A percentile compares a stretch with the other conserved stretches of the same genome.
Conservation (phyloP, 129 eudicot genomes). For the Centaurea solstitialis region DNA sequence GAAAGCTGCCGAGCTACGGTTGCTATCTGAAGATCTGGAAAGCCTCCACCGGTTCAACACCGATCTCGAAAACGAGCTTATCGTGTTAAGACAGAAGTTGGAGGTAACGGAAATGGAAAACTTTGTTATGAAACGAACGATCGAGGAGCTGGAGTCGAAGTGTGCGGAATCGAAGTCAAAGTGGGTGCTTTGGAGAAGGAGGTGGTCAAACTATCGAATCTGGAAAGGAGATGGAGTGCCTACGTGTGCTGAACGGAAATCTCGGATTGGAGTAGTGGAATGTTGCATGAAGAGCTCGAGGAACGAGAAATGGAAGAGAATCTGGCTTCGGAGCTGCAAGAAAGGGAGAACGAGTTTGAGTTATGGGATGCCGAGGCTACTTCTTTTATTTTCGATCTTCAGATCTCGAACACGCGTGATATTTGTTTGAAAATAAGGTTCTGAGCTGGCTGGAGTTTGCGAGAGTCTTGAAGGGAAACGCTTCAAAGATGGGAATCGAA, state of each 20-base stretch:
- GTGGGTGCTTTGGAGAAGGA: conserved; percentile 43
- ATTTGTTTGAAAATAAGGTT: conserved; percentile 63
- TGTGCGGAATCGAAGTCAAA: conserved; percentile 34
- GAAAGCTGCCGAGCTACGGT: conserved; percentile 37
- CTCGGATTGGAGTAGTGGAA: conserved; percentile 63
- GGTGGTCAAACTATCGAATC: conserved; percentile 25
- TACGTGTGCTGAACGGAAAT: conserved; percentile 46
- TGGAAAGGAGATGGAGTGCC: conserved; percentile 42
- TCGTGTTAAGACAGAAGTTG: conserved; percentile 33
- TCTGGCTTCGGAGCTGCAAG: conserved; percentile 67
- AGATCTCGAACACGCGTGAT: conserved; percentile 63
- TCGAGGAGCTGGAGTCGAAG: conserved; percentile 40
- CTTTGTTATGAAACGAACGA: conserved; percentile 35
- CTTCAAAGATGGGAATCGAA: conserved; percentile 65
- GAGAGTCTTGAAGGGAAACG: conserved; percentile 64
- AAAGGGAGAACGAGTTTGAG: conserved; percentile 67
- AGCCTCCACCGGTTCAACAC: conserved; percentile 33
- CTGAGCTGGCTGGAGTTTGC: conserved; percentile 66
- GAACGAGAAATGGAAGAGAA: conserved; percentile 52
- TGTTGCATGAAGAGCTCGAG: conserved; percentile 58
- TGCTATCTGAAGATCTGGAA: conserved; percentile 40
- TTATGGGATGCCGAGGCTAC: conserved; percentile 96
- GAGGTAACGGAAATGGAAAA: conserved; percentile 50
- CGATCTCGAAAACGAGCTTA: conserved; percentile 47
- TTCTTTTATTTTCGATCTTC: conserved; percentile 84